Conservation (phyloP, 768 basidiomycete genomes). For the Lyophyllum shimeji region DNA sequence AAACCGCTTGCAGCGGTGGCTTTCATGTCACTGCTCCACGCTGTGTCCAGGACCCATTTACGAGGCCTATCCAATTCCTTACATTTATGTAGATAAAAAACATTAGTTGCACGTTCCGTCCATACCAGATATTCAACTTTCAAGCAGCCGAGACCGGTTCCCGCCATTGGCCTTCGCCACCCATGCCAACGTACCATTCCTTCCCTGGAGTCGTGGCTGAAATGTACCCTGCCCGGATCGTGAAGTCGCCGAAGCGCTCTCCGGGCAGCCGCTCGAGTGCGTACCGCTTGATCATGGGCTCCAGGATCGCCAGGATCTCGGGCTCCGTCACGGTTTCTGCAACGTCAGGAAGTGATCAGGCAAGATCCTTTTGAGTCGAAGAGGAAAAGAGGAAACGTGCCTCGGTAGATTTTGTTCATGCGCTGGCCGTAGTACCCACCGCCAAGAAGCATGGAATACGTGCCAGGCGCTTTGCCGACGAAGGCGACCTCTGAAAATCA, state of each 20-base stretch:
- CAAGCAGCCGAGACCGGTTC: slow-evolving; percentile 23
- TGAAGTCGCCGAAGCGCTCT: slow-evolving; percentile 95
- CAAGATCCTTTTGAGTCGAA: background rate
- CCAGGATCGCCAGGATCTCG: slow-evolving; percentile 86
- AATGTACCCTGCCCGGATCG: slow-evolving; percentile 90
- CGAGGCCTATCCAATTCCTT: background rate
- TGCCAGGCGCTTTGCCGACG: slow-evolving; percentile 92
- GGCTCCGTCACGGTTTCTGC: slow-evolving; percentile 85
- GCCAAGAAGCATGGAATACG: slow-evolving; percentile 93
- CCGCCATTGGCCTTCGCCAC: slow-evolving; percentile 67
- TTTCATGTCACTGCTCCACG: no score
- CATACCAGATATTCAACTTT: background rate
- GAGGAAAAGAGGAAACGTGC: slow-evolving; percentile 34
- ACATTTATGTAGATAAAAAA: background rate
- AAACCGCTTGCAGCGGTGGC: no score
- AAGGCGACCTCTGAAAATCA: slow-evolving; percentile 79
- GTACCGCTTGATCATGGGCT: slow-evolving; percentile 93
- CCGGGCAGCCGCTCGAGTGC: slow-evolving; percentile 84
- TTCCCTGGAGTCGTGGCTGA: slow-evolving; percentile 80
- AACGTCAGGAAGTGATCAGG: background rate
- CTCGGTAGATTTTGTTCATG: slow-evolving; percentile 94
- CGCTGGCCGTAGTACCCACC: slow-evolving; percentile 95
- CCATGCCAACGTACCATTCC: slow-evolving; percentile 83
- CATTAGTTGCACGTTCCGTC: background rate
- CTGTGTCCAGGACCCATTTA: no score